Evolutionary conservation across 2,329 filamentous ascomycete genomes (phyloP).

Genomic region (Xylaria polymorpha): DNA sequence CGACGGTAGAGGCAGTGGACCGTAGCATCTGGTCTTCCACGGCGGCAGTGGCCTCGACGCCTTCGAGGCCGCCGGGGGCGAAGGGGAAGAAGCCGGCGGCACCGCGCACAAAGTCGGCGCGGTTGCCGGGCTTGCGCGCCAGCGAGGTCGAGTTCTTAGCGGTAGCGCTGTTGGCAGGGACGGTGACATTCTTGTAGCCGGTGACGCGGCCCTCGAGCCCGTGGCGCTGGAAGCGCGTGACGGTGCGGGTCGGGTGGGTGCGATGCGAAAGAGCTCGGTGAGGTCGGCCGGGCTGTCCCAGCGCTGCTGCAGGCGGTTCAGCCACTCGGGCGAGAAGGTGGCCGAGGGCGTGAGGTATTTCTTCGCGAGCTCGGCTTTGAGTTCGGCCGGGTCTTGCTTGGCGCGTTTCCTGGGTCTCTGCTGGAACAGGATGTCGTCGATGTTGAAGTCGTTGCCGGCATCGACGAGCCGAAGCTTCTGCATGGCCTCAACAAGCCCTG

Average conservation of each 20-base stretch:
- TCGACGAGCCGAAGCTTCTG: constrained; percentile 61
- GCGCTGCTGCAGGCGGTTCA: constrained; percentile 86
- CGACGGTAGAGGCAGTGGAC: constrained; percentile 57
- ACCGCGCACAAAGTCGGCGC: constrained; percentile 91
- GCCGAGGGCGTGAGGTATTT: constrained; percentile 83
- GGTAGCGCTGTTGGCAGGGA: constrained; percentile 87
- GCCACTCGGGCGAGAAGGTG: constrained; percentile 84
- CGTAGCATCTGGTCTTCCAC: constrained; percentile 80
- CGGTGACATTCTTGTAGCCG: constrained; percentile 92
- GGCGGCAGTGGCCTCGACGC: constrained; percentile 85
- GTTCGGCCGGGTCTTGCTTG: constrained; percentile 66
- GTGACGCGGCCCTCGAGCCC: constrained; percentile 93
- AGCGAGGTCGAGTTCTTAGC: constrained; percentile 96
- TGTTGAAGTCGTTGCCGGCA: constrained; percentile 52
- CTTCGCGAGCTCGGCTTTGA: constrained; percentile 78
- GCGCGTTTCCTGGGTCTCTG: constrained; percentile 56
- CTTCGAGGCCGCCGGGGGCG: constrained; percentile 88
- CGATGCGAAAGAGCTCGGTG: constrained; percentile 85
- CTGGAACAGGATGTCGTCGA: constrained; percentile 69
- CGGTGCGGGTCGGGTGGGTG: constrained; percentile 91
- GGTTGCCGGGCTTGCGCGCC: constrained; percentile 83
- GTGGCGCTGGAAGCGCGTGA: constrained; percentile 90
- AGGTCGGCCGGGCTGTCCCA: constrained; percentile 88
- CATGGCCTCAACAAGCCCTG: constrained; percentile 61
- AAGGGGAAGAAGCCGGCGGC: constrained; percentile 96